phyloP scores from a whole-genome alignment of 805 yeast genomes.

The Candida gorgasii region DNA sequence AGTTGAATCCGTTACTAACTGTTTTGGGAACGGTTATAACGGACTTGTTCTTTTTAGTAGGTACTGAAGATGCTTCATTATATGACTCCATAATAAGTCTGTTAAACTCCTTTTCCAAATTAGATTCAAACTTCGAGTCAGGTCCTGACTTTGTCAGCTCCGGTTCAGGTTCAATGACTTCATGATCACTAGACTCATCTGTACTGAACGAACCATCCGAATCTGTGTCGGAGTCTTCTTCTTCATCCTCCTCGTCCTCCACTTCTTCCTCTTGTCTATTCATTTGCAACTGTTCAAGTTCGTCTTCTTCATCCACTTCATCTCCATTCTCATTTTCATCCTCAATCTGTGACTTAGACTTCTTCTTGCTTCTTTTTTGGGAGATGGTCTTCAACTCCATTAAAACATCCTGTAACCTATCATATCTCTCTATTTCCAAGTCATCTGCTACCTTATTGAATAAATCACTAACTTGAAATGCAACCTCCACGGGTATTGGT shows the following conservation, averaged over 20 bases:
- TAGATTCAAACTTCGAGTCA: slow-evolving; percentile 45
- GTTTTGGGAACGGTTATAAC: slow-evolving; percentile 4
- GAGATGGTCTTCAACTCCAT: slow-evolving; percentile 30
- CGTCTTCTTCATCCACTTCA: slow-evolving; percentile 19
- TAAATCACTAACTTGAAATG: slow-evolving; percentile 50
- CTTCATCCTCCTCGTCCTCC: slow-evolving; percentile 13
- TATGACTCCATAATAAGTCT: slow-evolving; percentile 53
- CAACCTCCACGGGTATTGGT: slow-evolving; percentile 65
- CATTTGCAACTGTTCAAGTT: slow-evolving; percentile 20
- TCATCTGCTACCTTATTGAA: slow-evolving; percentile 26
- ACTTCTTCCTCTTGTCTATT: slow-evolving; percentile 28
- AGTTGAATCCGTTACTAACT: slow-evolving; percentile 8
- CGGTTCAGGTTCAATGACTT: slow-evolving; percentile 13
- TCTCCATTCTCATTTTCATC: slow-evolving; percentile 9
- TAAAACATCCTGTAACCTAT: slow-evolving; percentile 45
- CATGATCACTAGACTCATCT: slow-evolving; percentile 14
- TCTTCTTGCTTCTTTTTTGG: slow-evolving; percentile 14
- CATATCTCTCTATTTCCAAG: slow-evolving; percentile 30
- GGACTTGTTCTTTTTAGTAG: not conserved
- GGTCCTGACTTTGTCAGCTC: slow-evolving; percentile 16
- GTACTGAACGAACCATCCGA: slow-evolving; percentile 15
- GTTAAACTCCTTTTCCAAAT: slow-evolving; percentile 58
- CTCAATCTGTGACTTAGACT: too few relatives aligned
- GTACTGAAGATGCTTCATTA: slow-evolving; percentile 17
- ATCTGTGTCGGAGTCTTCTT: slow-evolving; percentile 16